These are phyloP conservation scores for Ogataea ganodermae DNA, from an alignment of 805 yeast species.

Conservation along the genomic window DNA sequence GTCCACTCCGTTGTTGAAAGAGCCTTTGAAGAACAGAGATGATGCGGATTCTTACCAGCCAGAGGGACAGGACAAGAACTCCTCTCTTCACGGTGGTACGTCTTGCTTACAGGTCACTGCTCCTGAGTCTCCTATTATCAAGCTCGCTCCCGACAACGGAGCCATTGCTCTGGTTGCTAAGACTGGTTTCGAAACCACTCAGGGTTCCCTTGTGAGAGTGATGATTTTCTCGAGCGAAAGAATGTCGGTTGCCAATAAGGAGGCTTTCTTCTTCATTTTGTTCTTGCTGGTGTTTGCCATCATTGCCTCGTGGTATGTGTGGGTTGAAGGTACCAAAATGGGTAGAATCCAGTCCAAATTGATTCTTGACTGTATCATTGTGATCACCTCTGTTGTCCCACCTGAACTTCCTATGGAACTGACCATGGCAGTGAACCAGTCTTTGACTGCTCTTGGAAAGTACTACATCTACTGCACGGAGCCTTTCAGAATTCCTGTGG, in stretches of 20 bases:
- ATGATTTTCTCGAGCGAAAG: constrained; percentile 97
- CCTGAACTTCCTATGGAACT: constrained; percentile 99
- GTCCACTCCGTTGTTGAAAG: constrained; percentile 94
- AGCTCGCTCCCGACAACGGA: constrained; percentile 85
- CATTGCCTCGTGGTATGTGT: constrained; percentile 95
- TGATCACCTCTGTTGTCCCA: constrained; percentile 96
- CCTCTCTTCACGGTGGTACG: constrained; percentile 93
- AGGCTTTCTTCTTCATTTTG: constrained; percentile 88
- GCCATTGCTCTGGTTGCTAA: constrained; percentile 87
- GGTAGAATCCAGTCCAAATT: constrained; percentile 94
- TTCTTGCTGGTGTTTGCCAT: constrained; percentile 89
- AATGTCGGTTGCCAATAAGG: constrained; percentile 93
- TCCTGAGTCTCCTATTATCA: constrained; percentile 50
- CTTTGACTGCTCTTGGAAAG: constrained; percentile 84
- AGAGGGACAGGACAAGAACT: constrained; percentile 85
- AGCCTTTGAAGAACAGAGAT: constrained; percentile 85
- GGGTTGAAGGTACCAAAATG: constrained; percentile 96
- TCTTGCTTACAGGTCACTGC: constrained; percentile 88
- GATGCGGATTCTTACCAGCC: constrained; percentile 63
- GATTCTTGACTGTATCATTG: constrained; percentile 92
- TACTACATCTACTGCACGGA: constrained; percentile 94
- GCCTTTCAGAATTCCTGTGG: constrained; percentile 96
- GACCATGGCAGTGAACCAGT: constrained; percentile 95
- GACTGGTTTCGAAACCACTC: constrained; percentile 98
- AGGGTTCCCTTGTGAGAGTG: constrained; percentile 94